Percentiles rank a stretch among this genome's conserved stretches.
Conservation (phyloP, 805 yeast species). For the Kazachstania taianensis region DNA sequence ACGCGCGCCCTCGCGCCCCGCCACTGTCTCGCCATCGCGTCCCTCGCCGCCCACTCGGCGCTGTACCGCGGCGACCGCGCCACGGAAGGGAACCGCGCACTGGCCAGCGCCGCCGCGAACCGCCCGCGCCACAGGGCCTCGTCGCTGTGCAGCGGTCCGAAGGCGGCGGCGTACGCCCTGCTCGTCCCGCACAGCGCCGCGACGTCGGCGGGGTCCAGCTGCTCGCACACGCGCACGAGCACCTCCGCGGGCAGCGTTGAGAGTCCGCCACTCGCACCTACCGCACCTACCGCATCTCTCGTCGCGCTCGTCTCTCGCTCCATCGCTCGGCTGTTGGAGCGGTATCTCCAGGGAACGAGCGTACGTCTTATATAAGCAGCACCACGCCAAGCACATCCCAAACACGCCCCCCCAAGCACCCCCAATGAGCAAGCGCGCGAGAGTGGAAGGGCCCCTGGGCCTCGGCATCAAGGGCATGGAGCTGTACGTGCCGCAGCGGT, state of each 20-base stretch:
- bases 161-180: constrained; percentile 24
- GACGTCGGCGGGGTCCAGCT: constrained; percentile 31
- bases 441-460: constrained; percentile 31
- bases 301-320: too few species aligned
- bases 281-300: too few species aligned
- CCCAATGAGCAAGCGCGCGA: neutral
- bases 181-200: constrained; percentile 11
- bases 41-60: constrained; percentile 28
- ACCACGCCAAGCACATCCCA: too few species aligned
- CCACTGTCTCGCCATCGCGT: constrained; percentile 25
- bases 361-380: too few species aligned
- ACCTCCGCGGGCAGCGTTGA: constrained; percentile 33
- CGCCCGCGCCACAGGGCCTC: constrained; percentile 36
- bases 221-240: constrained; percentile 28
- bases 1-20: constrained; percentile 27
- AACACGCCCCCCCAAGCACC: too few species aligned
- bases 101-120: constrained; percentile 24
- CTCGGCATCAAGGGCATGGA: constrained; percentile 96
- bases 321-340: too few species aligned
- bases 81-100: constrained; percentile 30
- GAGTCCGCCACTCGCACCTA: too few species aligned
- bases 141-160: constrained; percentile 28
- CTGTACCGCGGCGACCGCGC: constrained; percentile 29
- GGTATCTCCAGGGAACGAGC: too few species aligned
- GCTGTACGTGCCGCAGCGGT: constrained; percentile 76